Conservation (phyloP, 2,329 filamentous ascomycete genomes). For the Epichloe gansuensis region DNA sequence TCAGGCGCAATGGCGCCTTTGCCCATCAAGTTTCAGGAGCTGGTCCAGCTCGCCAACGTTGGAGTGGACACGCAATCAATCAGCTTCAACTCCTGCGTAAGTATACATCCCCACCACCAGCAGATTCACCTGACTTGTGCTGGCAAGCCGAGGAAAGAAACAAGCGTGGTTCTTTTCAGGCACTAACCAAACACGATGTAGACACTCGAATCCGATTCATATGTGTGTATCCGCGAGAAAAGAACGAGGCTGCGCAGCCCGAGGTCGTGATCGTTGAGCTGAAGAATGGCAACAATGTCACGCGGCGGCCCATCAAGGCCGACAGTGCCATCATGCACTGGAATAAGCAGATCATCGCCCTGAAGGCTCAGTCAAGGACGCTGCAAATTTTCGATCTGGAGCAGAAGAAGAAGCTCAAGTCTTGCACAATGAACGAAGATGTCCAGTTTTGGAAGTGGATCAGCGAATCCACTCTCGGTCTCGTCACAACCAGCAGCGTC, state of each 20-base stretch:
- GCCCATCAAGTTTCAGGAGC: constrained; percentile 88
- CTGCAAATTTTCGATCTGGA: constrained; percentile 95
- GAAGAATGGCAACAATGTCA: constrained; percentile 94
- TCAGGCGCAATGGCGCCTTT: constrained; percentile 50
- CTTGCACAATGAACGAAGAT: constrained; percentile 90
- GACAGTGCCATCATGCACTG: constrained; percentile 99
- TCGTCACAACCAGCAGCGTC: constrained; percentile 83
- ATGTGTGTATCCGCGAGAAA: constrained; percentile 94
- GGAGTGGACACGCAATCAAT: constrained; percentile 42
- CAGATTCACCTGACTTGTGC: neutral
- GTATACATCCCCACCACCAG: neutral
- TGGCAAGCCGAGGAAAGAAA: neutral
- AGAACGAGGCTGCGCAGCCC: constrained; percentile 68
- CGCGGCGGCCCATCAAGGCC: constrained; percentile 90
- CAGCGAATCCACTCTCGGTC: constrained; percentile 73
- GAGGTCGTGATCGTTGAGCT: constrained; percentile 97
- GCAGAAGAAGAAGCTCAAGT: constrained; percentile 92
- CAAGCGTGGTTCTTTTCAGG: neutral
- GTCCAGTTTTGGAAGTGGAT: constrained; percentile 99
- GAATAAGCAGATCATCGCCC: constrained; percentile 87
- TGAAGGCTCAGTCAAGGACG: constrained; percentile 88
- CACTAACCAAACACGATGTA: constrained; percentile 23
- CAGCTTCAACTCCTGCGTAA: constrained; percentile 69
- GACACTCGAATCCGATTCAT: constrained; percentile 97
- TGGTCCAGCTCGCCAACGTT: constrained; percentile 52